Base-by-base conservation (phyloP, 2,329 filamentous ascomycete genomes). In the Endoconidiophora laricicola region DNA sequence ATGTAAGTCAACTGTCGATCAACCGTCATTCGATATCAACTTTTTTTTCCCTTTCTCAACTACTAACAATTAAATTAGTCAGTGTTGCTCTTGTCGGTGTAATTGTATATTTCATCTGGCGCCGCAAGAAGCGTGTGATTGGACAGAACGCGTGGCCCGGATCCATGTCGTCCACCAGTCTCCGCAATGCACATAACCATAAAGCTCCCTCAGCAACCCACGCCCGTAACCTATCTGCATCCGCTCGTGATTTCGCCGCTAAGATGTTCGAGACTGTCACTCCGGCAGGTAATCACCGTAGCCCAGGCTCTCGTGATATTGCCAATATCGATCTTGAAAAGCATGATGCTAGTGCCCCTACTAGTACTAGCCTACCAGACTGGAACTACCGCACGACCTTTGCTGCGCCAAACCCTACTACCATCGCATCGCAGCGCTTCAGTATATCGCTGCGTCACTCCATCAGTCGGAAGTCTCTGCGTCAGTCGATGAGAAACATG, bases 301-400 rank as follows among this genome's bases (percentile, higher is more conserved):
- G 3, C 9, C 12, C 29, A 3, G 33, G 12, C 44, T 36, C 33
- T 18, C 44, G 33, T 33, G 29, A 33, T 9, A 6, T 33, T 33
- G 29, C 10, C 16, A 18, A 40, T 4, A 41, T n/a, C 18, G 47
- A 49, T 18, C 20, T 49, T n/a, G 47, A 49, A 39, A 49, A 54
- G 46, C 38, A 44, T 46, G 43, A 40, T 40, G 29, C 43, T 20
- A 16, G 42, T 33, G 7, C 16, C 14, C 14, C 24, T 4, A 22
- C 45, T 44, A 43, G 23, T 33, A 38, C 33, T 26, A 29, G 26
- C 44, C 16, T 33, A 7, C 43, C 38, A 16, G 44, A 44, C 12
- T 52, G 50, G 50, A 40, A 52, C 23, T 52, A 52, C 24, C 45
- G 46, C n/a, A 41, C 46, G 5, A 52, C 50, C 10, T 52, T 52